Evolutionary conservation across 176 grass and related monocot genomes (phyloP), one percentile per base, ranked within the genome.

Genomic region (Urochloa ruziziensis): DNA sequence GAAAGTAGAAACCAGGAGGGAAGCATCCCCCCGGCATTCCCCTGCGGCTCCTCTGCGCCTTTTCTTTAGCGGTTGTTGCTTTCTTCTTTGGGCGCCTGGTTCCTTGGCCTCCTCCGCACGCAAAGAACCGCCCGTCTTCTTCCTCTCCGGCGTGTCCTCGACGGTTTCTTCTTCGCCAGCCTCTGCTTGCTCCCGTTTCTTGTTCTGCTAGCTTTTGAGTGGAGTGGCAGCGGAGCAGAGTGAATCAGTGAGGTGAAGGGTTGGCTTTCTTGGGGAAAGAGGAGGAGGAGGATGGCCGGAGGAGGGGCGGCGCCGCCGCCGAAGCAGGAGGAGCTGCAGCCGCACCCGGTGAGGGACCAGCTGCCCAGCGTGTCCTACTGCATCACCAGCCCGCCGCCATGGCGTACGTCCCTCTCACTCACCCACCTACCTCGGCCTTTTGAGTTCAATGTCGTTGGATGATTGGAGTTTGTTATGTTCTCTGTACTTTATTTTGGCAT

Each of bases 321-420:
- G 27, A 97, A 97, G 91, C 87, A 88, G 78, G 94, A 97, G 28
- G 94, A 97, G 87, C 43, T 97, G 65, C 87, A 90, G 49, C 89
- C 94, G 34, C 94, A 94, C 73, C 89, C 49, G 54, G 75, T 88
- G 57, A 97, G 75, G 87, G 94, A 97, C 84, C 94, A 97, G 89
- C 60, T 97, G 67, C 81, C 84, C 63, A 87, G 69, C 71, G 87
- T 97, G 56, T 86, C 91, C 63, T 97, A 86, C 77, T 97, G 94
- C 78, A 94, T 97, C 79, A 97, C 89, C 23, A 94, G 91, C 54
- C 94, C 94, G 62, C 94, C 94, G 30, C 91, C 91, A 10, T 92
- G 91, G 94, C 94, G 94, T 97, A 83, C 86, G 91, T 80, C 77
- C 8, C 33, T 43, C 24, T 56, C 62, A 23, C 61, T 73, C 70